Base-by-base conservation (phyloP, 2,329 filamentous ascomycete genomes). In the Emmonsiellopsis sp. region DNA sequence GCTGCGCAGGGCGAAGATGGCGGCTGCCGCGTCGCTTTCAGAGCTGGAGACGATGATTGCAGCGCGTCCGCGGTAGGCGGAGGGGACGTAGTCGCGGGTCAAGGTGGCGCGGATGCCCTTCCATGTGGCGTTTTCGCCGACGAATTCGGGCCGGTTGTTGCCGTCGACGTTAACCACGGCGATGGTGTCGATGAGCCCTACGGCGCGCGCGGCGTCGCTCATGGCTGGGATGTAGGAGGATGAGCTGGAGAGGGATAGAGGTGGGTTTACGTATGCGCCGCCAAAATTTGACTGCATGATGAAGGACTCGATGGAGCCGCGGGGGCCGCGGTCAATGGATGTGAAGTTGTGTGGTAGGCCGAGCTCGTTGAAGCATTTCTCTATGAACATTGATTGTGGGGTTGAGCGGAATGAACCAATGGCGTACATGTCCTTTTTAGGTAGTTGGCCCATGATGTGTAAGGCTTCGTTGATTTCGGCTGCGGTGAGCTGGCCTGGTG, bases 101-200 rank as follows among this genome's bases (percentile, higher is more conserved):
- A 94, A 74, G 0, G 88, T 90, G 51, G 87, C 86, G 47, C 89
- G 77, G 54, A 94, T 92, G 1, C 88, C 88, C 67, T 88, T 89
- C 87, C 88, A 93, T 11, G 84, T 83, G 9, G 87, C 86, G 60
- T 94, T 94, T 62, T 93, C 88, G 46, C 89, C 86, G 13, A 91
- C 74, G 42, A 92, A 79, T 5, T 77, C 77, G 13, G 9, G 36
- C 9, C 36, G 36, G 51, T 75, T 77, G 9, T 77, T 71, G 1
- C 71, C 68, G 3, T 70, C 74, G 10, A 76, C 73, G 4, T 68
- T 64, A 51, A 78, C 79, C 27, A 87, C 83, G 27, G 90, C 78
- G 45, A 94, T 87, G 0, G 88, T 93, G 65, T 94, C 88, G 39
- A 93, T 80, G 59, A 90, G 83, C 9, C 88, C 88, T 57, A 90